Conservation (phyloP, 192 early-diverging fungal species). For the Gigaspora rosea region DNA sequence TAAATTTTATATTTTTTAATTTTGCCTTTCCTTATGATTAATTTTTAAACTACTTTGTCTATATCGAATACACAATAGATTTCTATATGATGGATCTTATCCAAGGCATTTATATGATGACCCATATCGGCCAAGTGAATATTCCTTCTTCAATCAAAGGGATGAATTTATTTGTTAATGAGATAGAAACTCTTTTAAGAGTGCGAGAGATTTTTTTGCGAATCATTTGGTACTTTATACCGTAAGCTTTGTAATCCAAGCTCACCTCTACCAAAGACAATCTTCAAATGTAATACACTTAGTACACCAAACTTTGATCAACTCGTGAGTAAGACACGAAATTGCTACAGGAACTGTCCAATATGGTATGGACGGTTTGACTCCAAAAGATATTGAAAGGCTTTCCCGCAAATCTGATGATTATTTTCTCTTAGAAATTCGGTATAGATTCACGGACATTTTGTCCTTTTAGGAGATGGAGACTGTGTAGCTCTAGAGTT, state of each 20-base stretch:
- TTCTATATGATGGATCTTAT: slow-evolving; percentile 23
- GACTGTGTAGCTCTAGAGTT: no score
- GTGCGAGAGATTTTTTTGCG: slow-evolving; percentile 20
- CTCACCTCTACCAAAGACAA: not conserved
- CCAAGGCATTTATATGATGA: slow-evolving; percentile 19
- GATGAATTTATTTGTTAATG: slow-evolving; percentile 15
- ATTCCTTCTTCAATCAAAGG: slow-evolving; percentile 25
- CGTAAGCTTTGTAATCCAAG: not conserved
- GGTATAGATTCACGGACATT: no score
- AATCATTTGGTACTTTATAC: slow-evolving; percentile 5
- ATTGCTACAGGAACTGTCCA: slow-evolving; percentile 12
- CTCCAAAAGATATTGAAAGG: no score
- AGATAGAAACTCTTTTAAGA: slow-evolving; percentile 22
- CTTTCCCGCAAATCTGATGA: no score
- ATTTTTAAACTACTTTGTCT: not conserved
- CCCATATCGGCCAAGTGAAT: slow-evolving; percentile 9
- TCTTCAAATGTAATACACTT: slow-evolving; percentile 24
- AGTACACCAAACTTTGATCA: slow-evolving; percentile 15
- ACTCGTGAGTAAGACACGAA: slow-evolving; percentile 21
- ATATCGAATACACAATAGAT: slow-evolving; percentile 13
- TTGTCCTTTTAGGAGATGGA: no score
- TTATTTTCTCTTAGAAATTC: no score
- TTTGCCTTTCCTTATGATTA: not conserved
- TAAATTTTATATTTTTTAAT: no score
- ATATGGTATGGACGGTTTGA: slow-evolving; percentile 26